Conservation (phyloP, 306 rosid genomes). For the Prosopis cineraria region DNA sequence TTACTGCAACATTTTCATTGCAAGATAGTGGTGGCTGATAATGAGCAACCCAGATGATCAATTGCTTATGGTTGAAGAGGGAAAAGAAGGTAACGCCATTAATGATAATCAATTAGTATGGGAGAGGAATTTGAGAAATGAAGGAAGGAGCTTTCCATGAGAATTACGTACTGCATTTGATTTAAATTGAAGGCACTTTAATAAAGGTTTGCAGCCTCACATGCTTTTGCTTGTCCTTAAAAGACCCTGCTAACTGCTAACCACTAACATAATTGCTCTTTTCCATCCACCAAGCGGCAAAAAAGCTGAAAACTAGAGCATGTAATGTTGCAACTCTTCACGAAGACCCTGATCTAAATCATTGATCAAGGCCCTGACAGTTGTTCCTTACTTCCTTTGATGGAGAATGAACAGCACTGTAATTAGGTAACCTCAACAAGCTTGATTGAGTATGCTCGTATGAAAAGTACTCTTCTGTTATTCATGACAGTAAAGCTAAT, state of each 20-base stretch:
- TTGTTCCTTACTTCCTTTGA: too few species aligned
- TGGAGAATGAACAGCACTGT: too few species aligned
- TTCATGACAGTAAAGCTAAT: too few species aligned
- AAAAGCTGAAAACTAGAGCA: not conserved
- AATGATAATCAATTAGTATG: too few species aligned
- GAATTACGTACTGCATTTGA: too few species aligned
- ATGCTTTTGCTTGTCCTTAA: not conserved
- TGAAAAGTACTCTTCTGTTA: too few species aligned
- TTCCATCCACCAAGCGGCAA: not conserved
- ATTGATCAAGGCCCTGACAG: too few species aligned
- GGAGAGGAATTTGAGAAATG: not conserved
- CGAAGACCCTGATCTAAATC: not conserved
- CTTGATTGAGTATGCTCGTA: too few species aligned
- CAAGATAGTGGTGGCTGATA: too few species aligned
- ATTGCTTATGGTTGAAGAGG: not conserved
- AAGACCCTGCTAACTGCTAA: not conserved
- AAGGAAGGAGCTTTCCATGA: not conserved
- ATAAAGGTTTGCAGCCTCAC: not conserved
- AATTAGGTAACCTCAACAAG: too few species aligned
- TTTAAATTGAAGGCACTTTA: not conserved
- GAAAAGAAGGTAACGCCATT: not conserved
- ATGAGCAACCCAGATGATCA: too few species aligned
- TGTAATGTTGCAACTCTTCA: not conserved
- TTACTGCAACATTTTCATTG: too few species aligned
- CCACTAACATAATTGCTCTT: conserved; percentile 15